Conservation (phyloP, 495 filamentous ascomycete species). For the Aspergillus heteromorphus region DNA sequence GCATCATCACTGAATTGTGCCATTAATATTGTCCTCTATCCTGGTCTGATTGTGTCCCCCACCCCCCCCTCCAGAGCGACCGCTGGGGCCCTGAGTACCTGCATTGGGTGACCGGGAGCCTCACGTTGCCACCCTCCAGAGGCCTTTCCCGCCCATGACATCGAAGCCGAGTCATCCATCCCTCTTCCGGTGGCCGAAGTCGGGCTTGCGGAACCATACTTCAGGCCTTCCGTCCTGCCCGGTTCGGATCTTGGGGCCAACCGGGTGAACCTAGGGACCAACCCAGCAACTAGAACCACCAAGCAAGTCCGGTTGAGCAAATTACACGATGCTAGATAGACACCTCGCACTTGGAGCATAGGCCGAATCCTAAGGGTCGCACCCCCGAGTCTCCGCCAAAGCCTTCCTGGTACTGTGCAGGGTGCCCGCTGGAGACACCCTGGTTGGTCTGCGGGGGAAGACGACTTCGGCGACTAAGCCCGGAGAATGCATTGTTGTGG, state of each 20-base stretch:
- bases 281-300: neutral
- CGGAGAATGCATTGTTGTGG: too few species aligned
- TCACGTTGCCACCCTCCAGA: neutral
- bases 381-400: neutral
- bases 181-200: conserved; percentile 8
- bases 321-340: neutral
- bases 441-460: neutral
- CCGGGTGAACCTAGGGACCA: neutral
- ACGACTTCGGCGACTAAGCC: neutral
- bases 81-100: too few species aligned
- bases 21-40: too few species aligned
- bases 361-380: too few species aligned
- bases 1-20: too few species aligned
- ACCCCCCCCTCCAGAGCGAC: neutral
- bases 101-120: neutral
- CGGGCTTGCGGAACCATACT: conserved; percentile 1
- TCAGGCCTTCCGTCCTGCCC: neutral
- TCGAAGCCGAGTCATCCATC: conserved; percentile 11
- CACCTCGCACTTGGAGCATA: neutral
- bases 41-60: too few species aligned
- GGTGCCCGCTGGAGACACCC: neutral
- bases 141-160: conserved; percentile 6
- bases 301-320: too few species aligned
- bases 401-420: neutral
- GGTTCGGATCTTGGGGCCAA: neutral